A percentile compares a stretch with the other conserved stretches of the same genome.
These are phyloP conservation scores for Bombardia bombarda DNA, from an alignment of 495 filamentous ascomycete species.

Conservation along the genomic window DNA sequence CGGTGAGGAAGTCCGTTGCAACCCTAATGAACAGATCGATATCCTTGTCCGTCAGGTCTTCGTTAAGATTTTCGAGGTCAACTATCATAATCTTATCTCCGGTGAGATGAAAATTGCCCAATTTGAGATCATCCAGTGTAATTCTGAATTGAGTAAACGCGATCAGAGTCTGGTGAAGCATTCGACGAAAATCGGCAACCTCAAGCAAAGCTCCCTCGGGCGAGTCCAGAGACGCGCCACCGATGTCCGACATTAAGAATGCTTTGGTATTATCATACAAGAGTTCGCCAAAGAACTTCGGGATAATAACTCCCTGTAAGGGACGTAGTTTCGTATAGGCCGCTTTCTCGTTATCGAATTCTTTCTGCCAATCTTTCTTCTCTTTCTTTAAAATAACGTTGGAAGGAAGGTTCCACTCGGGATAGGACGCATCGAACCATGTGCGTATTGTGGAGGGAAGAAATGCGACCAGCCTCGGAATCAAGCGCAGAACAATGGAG, in stretches of 20 bases:
- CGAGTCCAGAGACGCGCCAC: slow-evolving; percentile 3
- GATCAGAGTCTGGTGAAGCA: slow-evolving; percentile 3
- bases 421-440: slow-evolving; percentile 6
- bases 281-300: slow-evolving; percentile 9
- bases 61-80: slow-evolving; percentile 7
- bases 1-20: too few relatives aligned
- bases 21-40: too few relatives aligned
- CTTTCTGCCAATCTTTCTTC: slow-evolving; percentile 7
- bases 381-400: slow-evolving; percentile 6
- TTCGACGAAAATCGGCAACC: slow-evolving; percentile 5
- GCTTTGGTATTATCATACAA: slow-evolving; percentile 5
- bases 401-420: slow-evolving; percentile 10
- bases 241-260: slow-evolving; percentile 8
- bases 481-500: neutral
- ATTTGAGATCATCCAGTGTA: slow-evolving; percentile 4
- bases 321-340: slow-evolving; percentile 7
- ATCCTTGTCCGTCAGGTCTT: too few relatives aligned
- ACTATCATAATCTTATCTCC: slow-evolving; percentile 7
- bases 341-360: slow-evolving; percentile 10
- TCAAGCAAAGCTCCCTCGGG: slow-evolving; percentile 6
- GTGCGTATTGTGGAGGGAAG: neutral
- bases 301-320: slow-evolving; percentile 9
- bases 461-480: neutral
- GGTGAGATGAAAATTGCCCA: slow-evolving; percentile 8
- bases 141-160: slow-evolving; percentile 2